Evolutionary conservation across 495 filamentous ascomycete species (phyloP).

Genomic region (Lophiostoma macrostomum): DNA sequence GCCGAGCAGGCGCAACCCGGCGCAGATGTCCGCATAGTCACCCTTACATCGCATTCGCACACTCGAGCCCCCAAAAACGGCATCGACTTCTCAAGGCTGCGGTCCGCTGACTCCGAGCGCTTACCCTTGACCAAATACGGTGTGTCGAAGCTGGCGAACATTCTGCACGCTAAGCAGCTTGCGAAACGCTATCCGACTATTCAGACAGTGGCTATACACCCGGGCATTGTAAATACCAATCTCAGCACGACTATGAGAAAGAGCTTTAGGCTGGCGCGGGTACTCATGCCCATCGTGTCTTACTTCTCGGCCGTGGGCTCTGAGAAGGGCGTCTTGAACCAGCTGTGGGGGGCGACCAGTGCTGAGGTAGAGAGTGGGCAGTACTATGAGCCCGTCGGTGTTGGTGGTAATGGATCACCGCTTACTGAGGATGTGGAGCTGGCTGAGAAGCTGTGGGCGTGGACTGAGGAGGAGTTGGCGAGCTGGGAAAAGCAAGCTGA

Average conservation of each 20-base stretch:
- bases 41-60: slow-evolving; percentile 10
- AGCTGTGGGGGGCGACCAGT: slow-evolving; percentile 26
- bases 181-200: slow-evolving; percentile 15
- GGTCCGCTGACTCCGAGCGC: not conserved
- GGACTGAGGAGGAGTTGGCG: slow-evolving; percentile 28
- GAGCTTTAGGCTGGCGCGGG: not conserved
- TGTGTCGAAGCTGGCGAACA: slow-evolving; percentile 21
- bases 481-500: too few relatives aligned
- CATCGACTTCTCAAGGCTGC: slow-evolving; percentile 15
- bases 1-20: slow-evolving; percentile 4
- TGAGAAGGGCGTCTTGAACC: slow-evolving; percentile 22
- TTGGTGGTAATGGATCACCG: not conserved
- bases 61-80: slow-evolving; percentile 11
- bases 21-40: slow-evolving; percentile 25
- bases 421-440: slow-evolving; percentile 16
- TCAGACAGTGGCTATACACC: slow-evolving; percentile 12
- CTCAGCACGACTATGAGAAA: not conserved
- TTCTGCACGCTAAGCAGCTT: slow-evolving; percentile 13
- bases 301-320: not conserved
- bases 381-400: slow-evolving; percentile 30
- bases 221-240: slow-evolving; percentile 30
- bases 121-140: slow-evolving; percentile 3
- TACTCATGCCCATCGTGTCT: slow-evolving; percentile 2
- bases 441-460: slow-evolving; percentile 29
- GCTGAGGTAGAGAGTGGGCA: slow-evolving; percentile 21